Conservation (phyloP, 208 protist species). For the Giardia muris region DNA sequence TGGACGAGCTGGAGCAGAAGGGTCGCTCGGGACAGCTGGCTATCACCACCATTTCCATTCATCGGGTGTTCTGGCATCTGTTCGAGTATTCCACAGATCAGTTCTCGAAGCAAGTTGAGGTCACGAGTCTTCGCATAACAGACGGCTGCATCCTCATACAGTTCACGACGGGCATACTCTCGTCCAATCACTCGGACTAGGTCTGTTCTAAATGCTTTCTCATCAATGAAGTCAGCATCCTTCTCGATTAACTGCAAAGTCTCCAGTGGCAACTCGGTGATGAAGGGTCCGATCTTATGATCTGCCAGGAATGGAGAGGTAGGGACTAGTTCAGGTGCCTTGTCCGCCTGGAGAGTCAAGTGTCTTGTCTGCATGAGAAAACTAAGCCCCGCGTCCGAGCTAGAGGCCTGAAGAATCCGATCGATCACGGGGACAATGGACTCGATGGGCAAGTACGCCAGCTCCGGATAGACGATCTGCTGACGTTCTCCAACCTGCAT, state of each 20-base stretch:
- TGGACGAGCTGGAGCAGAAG: not conserved
- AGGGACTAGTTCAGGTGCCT: not conserved
- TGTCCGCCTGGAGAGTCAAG: not conserved
- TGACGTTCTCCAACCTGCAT: not conserved
- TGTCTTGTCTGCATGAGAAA: not conserved
- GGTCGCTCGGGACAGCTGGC: too few species aligned
- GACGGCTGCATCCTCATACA: not conserved
- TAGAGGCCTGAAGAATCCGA: not conserved
- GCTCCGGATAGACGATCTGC: not conserved
- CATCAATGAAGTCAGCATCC: not conserved
- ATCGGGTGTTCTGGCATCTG: not conserved
- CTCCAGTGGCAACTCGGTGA: not conserved
- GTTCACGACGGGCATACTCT: not conserved
- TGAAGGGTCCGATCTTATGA: not conserved
- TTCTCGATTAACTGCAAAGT: not conserved
- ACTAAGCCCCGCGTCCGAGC: not conserved
- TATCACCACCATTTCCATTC: not conserved
- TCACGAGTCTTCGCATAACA: not conserved
- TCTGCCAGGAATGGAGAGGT: not conserved
- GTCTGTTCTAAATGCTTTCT: not conserved
- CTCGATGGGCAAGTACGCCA: not conserved
- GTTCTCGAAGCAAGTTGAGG: not conserved
- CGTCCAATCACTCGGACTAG: not conserved
- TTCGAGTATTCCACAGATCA: not conserved
- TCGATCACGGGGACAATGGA: not conserved